Conservation (phyloP, 1,284 basidiomycete species). For the Fomitiporia mediterranea region DNA sequence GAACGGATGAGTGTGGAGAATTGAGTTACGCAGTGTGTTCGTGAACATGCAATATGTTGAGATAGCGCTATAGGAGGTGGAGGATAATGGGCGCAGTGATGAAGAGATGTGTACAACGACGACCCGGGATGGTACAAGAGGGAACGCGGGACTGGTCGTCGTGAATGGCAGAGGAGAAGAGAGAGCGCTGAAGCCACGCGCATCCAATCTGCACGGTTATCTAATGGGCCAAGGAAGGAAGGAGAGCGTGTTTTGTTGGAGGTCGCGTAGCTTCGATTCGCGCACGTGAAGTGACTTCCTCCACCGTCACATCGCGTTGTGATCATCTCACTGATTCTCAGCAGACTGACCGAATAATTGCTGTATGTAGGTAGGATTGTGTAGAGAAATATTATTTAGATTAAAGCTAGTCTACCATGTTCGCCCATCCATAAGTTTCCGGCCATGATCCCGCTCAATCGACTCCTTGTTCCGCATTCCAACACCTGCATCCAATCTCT, state of each 20-base stretch:
- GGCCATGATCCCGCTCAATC: slow-evolving; percentile 68
- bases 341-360: neutral
- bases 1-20: neutral
- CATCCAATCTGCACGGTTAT: neutral
- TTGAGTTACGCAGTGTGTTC: neutral
- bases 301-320: neutral
- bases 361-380: neutral
- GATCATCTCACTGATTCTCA: neutral
- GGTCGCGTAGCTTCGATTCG: neutral
- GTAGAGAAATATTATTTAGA: neutral
- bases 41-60: neutral
- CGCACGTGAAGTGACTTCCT: neutral
- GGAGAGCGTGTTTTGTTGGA: neutral
- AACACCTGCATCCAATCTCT: slow-evolving; percentile 61
- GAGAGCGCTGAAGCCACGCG: slow-evolving; percentile 4
- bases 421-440: slow-evolving; percentile 58
- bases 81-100: neutral
- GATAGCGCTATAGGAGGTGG: slow-evolving; percentile 4
- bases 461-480: slow-evolving; percentile 62
- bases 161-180: slow-evolving; percentile 9
- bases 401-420: slow-evolving; percentile 32
- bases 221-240: neutral
- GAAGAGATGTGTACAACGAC: neutral
- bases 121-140: neutral
- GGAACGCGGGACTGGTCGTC: neutral